These are phyloP conservation scores for Serendipita sp. DNA, from an alignment of 768 basidiomycete genomes.

Conservation along the genomic window DNA sequence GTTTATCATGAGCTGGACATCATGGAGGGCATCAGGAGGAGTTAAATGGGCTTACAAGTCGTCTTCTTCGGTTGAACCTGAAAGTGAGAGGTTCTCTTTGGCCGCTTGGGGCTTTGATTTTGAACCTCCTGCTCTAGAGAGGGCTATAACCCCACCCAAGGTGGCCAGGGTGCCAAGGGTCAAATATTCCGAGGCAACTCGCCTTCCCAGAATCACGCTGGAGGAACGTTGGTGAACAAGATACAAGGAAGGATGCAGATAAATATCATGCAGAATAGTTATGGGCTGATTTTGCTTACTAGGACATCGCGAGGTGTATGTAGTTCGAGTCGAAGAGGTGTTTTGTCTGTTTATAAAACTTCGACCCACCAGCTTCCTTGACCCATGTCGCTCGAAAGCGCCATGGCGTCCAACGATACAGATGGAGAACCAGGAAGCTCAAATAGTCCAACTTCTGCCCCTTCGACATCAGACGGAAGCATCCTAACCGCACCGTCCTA, in stretches of 20 bases:
- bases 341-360: not conserved
- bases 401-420: not conserved
- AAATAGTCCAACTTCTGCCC: not conserved
- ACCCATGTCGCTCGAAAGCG: conserved; percentile 1
- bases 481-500: not conserved
- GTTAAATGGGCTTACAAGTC: conserved; percentile 38
- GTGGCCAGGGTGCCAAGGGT: conserved; percentile 48
- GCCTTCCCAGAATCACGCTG: conserved; percentile 65
- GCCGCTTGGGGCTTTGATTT: conserved; percentile 30
- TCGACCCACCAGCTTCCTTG: not conserved
- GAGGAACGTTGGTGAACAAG: not conserved
- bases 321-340: not conserved
- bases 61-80: conserved; percentile 53
- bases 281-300: not conserved
- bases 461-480: not conserved
- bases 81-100: conserved; percentile 19
- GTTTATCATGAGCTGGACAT: conserved; percentile 23
- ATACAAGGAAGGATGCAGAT: not conserved
- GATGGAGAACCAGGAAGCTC: not conserved
- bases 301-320: not conserved
- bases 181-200: conserved; percentile 68
- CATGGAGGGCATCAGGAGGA: not conserved
- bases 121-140: conserved; percentile 39
- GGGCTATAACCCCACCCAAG: conserved; percentile 34
- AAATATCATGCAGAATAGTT: not conserved